Evolutionary conservation across 2,329 filamentous ascomycete genomes (phyloP), one percentile per base, ranked within the genome.

Genomic region (Arthrobotrys conoides): DNA sequence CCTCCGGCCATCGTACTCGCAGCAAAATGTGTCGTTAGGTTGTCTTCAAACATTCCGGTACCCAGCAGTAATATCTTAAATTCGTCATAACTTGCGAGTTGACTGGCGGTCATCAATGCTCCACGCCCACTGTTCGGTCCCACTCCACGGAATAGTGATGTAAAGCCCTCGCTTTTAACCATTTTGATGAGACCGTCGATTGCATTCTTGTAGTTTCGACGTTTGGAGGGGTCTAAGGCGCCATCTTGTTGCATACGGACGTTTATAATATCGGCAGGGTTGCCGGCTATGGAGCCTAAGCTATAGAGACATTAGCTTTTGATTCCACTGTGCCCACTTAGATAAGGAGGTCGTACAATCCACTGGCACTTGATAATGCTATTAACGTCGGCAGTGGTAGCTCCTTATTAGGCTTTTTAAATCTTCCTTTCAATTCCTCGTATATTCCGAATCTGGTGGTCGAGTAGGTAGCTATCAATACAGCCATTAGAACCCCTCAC

Each of bases 371-470:
- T 67, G 95, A 93, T 85, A 98, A 92, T 81, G 89, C 92, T 80
- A 97, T 88, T 9, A 99, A 90, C n/a, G 89, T 87, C 10, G 90
- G 87, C 82, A 97, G 90, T 1, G 91, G 90, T 1, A 94, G 91
- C 66, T 86, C 83, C 30, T 84, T 84, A 12, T 84, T 84, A 12
- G 87, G 84, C 2, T 83, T 82, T 1, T 89, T 89, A 83, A 91
- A 88, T 65, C 88, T 89, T 24, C 89, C 86, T 86, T 99, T 99
- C 76, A 98, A 88, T 82, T 97, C 91, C 86, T 98, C 96, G 87
- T 99, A 99, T 80, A 97, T 90, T 80, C 94, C 96, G 86, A 99
- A 99, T 61, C 96, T 93, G 44, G 94, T 96, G 64, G 96, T 99
- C 76, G 92, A 96, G 87, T 99, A 99, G 76, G 96, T 98, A 82